Evolutionary conservation across 2,329 filamentous ascomycete genomes (phyloP), one percentile per base, ranked within the genome.

Genomic region (Aschersonia sp.): DNA sequence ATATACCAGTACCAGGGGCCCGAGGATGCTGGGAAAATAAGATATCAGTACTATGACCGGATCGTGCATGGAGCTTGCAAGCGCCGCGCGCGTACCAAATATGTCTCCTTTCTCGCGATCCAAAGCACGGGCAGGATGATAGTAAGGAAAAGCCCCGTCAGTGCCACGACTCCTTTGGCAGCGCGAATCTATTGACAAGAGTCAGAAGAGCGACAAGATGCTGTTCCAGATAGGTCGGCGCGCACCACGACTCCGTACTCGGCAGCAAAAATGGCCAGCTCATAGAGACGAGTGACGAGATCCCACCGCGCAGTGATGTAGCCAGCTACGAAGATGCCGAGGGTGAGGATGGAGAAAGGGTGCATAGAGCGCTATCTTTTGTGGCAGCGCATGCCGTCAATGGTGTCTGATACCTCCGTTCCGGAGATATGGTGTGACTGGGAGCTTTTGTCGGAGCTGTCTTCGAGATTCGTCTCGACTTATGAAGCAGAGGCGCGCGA

Each of bases 271-370:
- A 95, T 85, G 57, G 88, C 85, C 60, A 98, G 80, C 70, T 98
- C 91, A 83, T 96, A 95, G 59, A 97, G 77, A 60, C 89, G 84
- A 58, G 91, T 96, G 57, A 96, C 89, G 53, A 98, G 82, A 70
- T 97, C 92, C 89, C 92, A 98, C 75, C 92, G 85, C 64, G 92
- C 92, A 70, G 92, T 98, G 67, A 91, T 97, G 77, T 98, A 98
- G 68, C 92, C 92, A 72, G 92, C 91, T 77, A 97, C 85, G 74
- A 98, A 98, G 73, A 98, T 96, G 71, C 85, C 89, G 71, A 95
- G 82, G 61, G 89, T 94, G 68, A 96, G 79, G 66, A 91, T 74
- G 54, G 91, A 97, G 74, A 97, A 96, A 62, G 89, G 88, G 88
- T 96, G 89, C 91, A 97, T 97, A 76, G 74, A 78, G 69, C 69